Percentiles rank a stretch among this genome's conserved stretches.
Evolutionary conservation across 768 basidiomycete genomes (phyloP).

Genomic region (Lentinula edodes): DNA sequence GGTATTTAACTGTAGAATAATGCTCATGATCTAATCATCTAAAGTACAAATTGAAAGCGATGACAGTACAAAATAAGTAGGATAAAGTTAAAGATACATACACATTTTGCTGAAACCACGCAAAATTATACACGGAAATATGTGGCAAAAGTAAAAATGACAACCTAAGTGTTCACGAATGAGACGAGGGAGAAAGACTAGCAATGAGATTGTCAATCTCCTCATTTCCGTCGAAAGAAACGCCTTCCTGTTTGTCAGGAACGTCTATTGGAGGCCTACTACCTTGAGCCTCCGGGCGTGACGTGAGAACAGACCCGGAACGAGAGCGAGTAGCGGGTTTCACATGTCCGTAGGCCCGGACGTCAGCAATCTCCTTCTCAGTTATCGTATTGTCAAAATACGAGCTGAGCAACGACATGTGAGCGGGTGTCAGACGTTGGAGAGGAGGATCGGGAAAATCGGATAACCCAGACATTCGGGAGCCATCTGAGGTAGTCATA

Average conservation of each 20-base stretch:
- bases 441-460: constrained; percentile 66
- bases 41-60: not conserved
- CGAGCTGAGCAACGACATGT: constrained; percentile 38
- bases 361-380: constrained; percentile 11
- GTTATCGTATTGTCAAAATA: constrained; percentile 31
- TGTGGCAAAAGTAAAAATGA: not conserved
- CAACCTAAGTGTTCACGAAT: not conserved
- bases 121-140: not conserved
- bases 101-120: not conserved
- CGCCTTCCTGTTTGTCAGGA: not conserved
- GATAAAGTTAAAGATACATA: not conserved
- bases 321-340: constrained; percentile 5
- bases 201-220: constrained; percentile 22
- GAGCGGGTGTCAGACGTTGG: constrained; percentile 20
- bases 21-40: not conserved
- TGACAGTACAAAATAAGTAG: not conserved
- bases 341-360: constrained; percentile 5
- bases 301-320: constrained; percentile 4
- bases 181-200: constrained; percentile 17
- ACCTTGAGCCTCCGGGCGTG: constrained; percentile 4
- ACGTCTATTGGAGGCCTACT: not conserved
- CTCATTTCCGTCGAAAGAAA: constrained; percentile 18
- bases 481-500: constrained; percentile 53
- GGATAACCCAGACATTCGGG: constrained; percentile 65
- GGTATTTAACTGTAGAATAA: not conserved